Conservation (phyloP, 2,329 filamentous ascomycete species). For the Diplodia corticola region DNA sequence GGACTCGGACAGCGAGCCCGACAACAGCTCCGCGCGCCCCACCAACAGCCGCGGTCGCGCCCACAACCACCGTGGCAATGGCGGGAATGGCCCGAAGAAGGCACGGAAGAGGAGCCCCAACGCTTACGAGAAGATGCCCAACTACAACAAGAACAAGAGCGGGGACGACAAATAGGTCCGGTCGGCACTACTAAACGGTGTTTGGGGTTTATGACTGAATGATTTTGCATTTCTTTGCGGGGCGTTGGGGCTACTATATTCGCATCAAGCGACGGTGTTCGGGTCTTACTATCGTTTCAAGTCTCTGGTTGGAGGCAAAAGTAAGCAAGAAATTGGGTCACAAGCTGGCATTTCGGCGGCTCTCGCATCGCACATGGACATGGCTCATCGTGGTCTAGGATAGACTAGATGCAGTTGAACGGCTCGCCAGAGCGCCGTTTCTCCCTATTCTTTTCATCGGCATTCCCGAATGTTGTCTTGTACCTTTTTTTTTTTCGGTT, state of each 20-base stretch:
- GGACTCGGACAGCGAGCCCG: constrained; percentile 57
- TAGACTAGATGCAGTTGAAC: constrained; percentile 9
- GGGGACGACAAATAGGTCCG: background rate
- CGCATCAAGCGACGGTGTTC: constrained; percentile 24
- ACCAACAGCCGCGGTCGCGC: constrained; percentile 32
- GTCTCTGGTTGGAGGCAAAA: background rate
- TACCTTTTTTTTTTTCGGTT: background rate
- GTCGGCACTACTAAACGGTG: background rate
- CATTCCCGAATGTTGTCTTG: background rate
- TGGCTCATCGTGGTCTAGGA: constrained; percentile 7
- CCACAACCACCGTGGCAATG: constrained; percentile 39
- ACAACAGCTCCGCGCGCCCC: constrained; percentile 51
- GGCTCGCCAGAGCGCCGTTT: background rate
- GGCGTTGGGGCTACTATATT: constrained; percentile 4
- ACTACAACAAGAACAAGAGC: constrained; percentile 30
- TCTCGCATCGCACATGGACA: background rate
- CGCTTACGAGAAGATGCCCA: constrained; percentile 76
- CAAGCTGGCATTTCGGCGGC: background rate
- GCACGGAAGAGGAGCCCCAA: constrained; percentile 68
- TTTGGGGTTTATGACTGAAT: constrained; percentile 1
- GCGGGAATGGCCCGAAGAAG: constrained; percentile 35
- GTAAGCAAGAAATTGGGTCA: background rate
- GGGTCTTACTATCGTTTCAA: background rate
- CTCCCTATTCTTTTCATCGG: background rate
- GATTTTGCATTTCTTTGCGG: constrained; percentile 18